phyloP scores from a whole-genome alignment of 495 filamentous ascomycete genomes.

The Parathielavia hyrcaniae region DNA sequence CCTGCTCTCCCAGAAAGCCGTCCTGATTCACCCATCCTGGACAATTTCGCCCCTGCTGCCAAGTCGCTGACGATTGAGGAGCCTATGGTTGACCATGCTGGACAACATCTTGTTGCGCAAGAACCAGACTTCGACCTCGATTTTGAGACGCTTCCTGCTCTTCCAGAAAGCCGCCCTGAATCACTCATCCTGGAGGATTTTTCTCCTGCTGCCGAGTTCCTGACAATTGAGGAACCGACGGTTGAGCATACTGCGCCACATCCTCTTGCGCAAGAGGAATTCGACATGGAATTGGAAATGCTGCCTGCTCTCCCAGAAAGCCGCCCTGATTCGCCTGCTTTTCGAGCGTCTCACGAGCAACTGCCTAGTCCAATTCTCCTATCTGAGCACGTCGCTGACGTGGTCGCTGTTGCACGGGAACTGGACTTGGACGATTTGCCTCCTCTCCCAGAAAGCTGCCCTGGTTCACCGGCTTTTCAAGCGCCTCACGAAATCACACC shows the following conservation, averaged over 20 bases:
- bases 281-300: neutral
- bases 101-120: too few relatives aligned
- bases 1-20: conserved; percentile 11
- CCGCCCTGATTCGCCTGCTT: neutral
- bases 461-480: neutral
- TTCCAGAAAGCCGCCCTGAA: conserved; percentile 6
- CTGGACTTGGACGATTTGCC: neutral
- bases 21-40: too few relatives aligned
- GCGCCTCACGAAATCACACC: neutral
- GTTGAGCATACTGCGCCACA: neutral
- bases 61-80: too few relatives aligned
- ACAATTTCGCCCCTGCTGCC: too few relatives aligned
- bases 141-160: neutral
- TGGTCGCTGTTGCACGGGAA: too few relatives aligned
- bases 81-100: too few relatives aligned
- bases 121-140: neutral
- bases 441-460: conserved; percentile 4
- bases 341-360: neutral
- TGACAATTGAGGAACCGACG: too few relatives aligned
- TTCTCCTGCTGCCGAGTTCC: neutral
- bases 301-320: conserved; percentile 12
- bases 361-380: too few relatives aligned
- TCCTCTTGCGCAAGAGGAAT: neutral
- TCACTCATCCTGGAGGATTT: neutral
- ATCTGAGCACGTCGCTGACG: too few relatives aligned